Evolutionary conservation across 176 grass and related monocot species (phyloP).

Genomic region (Triticum timopheevii): DNA sequence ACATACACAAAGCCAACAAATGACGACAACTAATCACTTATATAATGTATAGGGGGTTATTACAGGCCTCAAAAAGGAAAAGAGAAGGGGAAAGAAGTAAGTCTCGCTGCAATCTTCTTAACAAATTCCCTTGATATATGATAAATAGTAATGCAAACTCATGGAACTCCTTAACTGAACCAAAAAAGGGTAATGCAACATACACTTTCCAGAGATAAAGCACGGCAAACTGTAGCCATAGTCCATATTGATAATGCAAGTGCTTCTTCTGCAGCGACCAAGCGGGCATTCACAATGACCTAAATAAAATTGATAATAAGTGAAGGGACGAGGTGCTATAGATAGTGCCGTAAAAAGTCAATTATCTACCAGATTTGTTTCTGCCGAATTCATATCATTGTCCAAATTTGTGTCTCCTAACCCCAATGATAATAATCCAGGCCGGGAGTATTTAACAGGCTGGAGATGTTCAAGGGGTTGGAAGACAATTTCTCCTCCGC

Average conservation of each 20-base stretch:
- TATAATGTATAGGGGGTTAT: neutral
- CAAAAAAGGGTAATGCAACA: slow-evolving; percentile 19
- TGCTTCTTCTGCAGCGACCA: slow-evolving; percentile 93
- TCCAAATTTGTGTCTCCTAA: slow-evolving; percentile 42
- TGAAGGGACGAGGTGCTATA: neutral
- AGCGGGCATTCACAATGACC: slow-evolving; percentile 59
- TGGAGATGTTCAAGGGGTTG: slow-evolving; percentile 88
- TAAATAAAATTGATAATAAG: slow-evolving; percentile 47
- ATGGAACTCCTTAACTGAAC: slow-evolving; percentile 6
- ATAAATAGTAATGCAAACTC: neutral
- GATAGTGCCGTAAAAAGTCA: slow-evolving; percentile 1
- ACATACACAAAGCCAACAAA: slow-evolving; percentile 22
- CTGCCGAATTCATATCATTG: slow-evolving; percentile 39
- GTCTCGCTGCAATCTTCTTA: neutral
- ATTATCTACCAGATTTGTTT: slow-evolving; percentile 63
- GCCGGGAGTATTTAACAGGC: slow-evolving; percentile 74
- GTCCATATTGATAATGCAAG: slow-evolving; percentile 90
- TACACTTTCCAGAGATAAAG: slow-evolving; percentile 94
- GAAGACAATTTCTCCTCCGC: slow-evolving; percentile 84
- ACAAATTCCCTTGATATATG: neutral
- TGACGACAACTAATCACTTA: slow-evolving; percentile 1
- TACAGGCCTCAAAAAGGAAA: neutral
- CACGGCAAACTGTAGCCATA: slow-evolving; percentile 71
- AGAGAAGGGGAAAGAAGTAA: neutral
- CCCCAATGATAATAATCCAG: slow-evolving; percentile 58